Conservation (phyloP, 2,329 filamentous ascomycete species). For the Ilyonectria sp. region DNA sequence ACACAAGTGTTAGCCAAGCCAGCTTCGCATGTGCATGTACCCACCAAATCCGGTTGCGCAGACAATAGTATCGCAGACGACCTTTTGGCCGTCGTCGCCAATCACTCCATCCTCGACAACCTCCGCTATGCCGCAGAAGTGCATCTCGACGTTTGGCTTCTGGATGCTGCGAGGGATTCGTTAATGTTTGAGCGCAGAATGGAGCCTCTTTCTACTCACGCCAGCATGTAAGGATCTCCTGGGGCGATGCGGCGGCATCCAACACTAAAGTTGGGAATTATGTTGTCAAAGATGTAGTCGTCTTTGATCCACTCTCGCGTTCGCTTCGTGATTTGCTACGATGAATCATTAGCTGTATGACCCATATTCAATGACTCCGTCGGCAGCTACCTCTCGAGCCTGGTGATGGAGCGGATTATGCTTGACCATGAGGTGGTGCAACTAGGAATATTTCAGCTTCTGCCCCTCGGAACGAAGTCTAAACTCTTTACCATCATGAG, state of each 20-base stretch:
- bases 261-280: slow-evolving; percentile 4
- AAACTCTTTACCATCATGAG: not conserved
- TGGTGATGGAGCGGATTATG: not conserved
- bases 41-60: slow-evolving; percentile 23
- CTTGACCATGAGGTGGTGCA: not conserved
- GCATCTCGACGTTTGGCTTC: slow-evolving; percentile 19
- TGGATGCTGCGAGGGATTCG: not conserved
- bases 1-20: not conserved
- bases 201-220: not conserved
- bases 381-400: not conserved
- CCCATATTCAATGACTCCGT: not conserved
- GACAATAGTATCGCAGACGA: slow-evolving; percentile 13
- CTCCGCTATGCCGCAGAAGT: slow-evolving; percentile 13
- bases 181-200: not conserved
- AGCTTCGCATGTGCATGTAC: too few relatives aligned
- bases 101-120: slow-evolving; percentile 4
- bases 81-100: slow-evolving; percentile 4
- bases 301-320: not conserved
- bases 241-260: slow-evolving; percentile 19
- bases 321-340: not conserved
- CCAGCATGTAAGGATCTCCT: slow-evolving; percentile 18
- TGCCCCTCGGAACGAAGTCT: not conserved
- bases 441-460: not conserved
- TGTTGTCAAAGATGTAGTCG: not conserved
- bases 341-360: not conserved